Percentiles rank a stretch among this genome's conserved stretches.
phyloP scores from a whole-genome alignment of 1,284 basidiomycete species.

The Exsudoporus floridanus region DNA sequence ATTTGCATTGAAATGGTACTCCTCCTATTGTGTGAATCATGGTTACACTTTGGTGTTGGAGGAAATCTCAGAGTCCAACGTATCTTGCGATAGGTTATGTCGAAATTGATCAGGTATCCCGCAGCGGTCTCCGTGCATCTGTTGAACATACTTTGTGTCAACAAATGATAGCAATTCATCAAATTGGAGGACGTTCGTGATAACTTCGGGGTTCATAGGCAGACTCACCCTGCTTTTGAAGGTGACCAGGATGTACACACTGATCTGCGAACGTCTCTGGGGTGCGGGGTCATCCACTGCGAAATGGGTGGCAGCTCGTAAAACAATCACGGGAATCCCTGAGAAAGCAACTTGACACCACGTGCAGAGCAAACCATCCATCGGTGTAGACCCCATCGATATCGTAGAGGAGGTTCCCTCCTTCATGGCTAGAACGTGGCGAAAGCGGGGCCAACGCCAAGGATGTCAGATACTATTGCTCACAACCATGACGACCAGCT shows the following conservation, averaged over 20 bases:
- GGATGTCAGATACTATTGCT: neutral
- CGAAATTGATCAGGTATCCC: neutral
- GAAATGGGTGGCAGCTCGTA: neutral
- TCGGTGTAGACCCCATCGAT: neutral
- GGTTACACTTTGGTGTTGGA: neutral
- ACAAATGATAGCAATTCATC: neutral
- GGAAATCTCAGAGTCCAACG: neutral
- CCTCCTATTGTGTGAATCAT: neutral
- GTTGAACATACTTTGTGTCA: neutral
- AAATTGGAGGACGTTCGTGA: neutral
- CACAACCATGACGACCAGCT: neutral
- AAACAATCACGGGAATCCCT: neutral
- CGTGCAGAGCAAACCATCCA: constrained; percentile 1
- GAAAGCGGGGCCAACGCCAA: neutral
- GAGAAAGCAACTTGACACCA: neutral
- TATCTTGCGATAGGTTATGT: neutral
- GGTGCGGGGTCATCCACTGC: neutral
- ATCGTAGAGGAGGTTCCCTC: neutral
- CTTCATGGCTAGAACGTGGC: neutral
- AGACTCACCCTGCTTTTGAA: neutral
- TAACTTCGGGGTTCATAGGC: neutral
- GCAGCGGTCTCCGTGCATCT: neutral
- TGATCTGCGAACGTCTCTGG: neutral
- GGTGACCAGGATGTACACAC: neutral
- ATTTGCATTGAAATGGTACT: constrained; percentile 8